Evolutionary conservation across 768 basidiomycete genomes (phyloP), one percentile per base, ranked within the genome.

Genomic region (Tylopilus plumbeoviolaceoides): DNA sequence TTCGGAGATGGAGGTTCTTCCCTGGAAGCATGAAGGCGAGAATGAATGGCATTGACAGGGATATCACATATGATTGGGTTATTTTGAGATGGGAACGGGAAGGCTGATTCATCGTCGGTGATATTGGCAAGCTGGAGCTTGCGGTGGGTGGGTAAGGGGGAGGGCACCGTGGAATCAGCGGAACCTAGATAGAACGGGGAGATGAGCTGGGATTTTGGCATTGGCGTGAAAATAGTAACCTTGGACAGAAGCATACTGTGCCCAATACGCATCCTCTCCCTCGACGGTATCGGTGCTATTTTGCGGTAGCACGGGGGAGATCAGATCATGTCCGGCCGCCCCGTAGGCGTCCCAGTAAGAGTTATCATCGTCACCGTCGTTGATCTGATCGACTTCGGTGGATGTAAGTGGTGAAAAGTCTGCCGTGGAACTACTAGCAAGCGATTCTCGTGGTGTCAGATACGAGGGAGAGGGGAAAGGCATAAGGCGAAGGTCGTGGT

Each of bases 341-440:
- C 74, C 79, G 56, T 89, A 88, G 11, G 83, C 75, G 57, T 83
- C 75, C 88, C 87, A 90, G 62, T 89, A 89, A 8, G 77, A 72
- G 60, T 82, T 77, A 20, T 82, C 79, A 27, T 63, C 63, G 15
- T 73, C 70, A 30, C 28, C 4, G 17, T 56, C 59, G 35, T 63
- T 55, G 31, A 70, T 69, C 17, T 45, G 44, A 56, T 70, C 53
- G 31, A 39, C 38, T 46, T 53, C 17, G 4, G 23, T 42, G 45
- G 55, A 35, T 35, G 47, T 39, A 36, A 0, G 43, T 18, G 7
- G 17, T 8, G 36, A 38, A 38, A n/a, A 4, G 9, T 18, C n/a
- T 38, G n/a, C 36, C n/a, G n/a, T 23, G 69, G 72, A 54, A 63
- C 68, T 35, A 64, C 61, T 50, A 47, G 45, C 50, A 51, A 57